Percentiles rank a stretch among this genome's conserved stretches.
Conservation (phyloP, 2,329 filamentous ascomycete genomes). For the Monilinia polystroma region DNA sequence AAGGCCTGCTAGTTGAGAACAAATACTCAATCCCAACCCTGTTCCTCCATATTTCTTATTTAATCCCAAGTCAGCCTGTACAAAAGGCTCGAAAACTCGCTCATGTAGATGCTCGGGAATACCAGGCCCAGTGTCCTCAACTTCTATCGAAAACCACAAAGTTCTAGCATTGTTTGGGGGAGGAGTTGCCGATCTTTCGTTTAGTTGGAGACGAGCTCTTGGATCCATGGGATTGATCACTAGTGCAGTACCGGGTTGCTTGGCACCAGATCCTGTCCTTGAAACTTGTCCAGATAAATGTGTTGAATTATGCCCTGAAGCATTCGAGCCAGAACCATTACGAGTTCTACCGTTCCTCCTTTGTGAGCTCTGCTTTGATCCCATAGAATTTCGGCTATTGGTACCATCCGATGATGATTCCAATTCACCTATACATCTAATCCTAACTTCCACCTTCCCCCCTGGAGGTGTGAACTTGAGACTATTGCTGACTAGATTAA, state of each 20-base stretch:
- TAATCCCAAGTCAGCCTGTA: conserved; percentile 85
- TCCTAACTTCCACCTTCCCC: conserved; percentile 72
- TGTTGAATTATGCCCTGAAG: conserved; percentile 41
- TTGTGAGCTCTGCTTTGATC: conserved; percentile 38
- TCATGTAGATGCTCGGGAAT: conserved; percentile 76
- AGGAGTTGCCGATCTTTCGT: conserved; percentile 58
- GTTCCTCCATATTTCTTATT: conserved; percentile 91
- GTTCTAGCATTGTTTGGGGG: conserved; percentile 62
- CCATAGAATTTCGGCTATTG: conserved; percentile 30
- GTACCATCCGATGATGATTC: conserved; percentile 29
- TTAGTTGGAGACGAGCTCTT: conserved; percentile 39
- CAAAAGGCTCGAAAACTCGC: conserved; percentile 89
- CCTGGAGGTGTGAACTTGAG: conserved; percentile 83
- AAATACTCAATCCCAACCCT: conserved; percentile 84
- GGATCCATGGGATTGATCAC: conserved; percentile 61
- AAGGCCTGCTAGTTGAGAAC: conserved; percentile 76
- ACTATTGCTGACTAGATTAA: conserved; percentile 89
- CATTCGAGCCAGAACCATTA: conserved; percentile 41
- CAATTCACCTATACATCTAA: conserved; percentile 67
- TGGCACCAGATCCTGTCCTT: conserved; percentile 40
- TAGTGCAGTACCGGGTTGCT: conserved; percentile 52
- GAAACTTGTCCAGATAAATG: conserved; percentile 44
- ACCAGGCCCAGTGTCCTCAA: conserved; percentile 83
- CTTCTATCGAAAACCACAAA: conserved; percentile 82
- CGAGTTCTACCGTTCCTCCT: conserved; percentile 27